These are phyloP conservation scores for Phytophthora sojae DNA, from an alignment of 352 stramenopile species.

Conservation along the genomic window DNA sequence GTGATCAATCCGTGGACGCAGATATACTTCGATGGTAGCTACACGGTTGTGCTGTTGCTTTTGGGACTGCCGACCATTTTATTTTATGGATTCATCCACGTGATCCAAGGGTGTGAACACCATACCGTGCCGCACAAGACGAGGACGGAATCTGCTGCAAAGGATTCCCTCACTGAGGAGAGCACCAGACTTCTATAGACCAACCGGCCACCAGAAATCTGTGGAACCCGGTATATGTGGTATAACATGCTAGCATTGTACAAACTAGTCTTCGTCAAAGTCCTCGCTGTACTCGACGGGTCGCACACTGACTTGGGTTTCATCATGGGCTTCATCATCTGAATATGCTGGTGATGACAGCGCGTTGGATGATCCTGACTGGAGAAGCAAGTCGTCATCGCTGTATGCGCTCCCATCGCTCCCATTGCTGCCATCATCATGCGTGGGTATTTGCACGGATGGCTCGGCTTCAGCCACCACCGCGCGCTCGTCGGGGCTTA, in stretches of 20 bases:
- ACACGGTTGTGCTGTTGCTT: conserved; percentile 61
- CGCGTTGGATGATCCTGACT: conserved; percentile 26
- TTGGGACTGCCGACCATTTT: conserved; percentile 61
- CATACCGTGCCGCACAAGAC: conserved; percentile 52
- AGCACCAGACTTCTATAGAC: conserved; percentile 56
- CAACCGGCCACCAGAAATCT: not conserved
- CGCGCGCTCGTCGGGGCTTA: not conserved
- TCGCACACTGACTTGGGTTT: conserved; percentile 7
- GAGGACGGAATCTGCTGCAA: conserved; percentile 21
- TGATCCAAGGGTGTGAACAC: conserved; percentile 70
- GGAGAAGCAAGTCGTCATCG: conserved; percentile 26
- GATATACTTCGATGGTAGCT: conserved; percentile 71
- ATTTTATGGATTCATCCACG: conserved; percentile 73
- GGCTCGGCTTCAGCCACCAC: not conserved
- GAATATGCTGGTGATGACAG: conserved; percentile 26
- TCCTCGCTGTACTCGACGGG: conserved; percentile 65
- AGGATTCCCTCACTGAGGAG: conserved; percentile 31
- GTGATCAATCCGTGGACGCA: conserved; percentile 80
- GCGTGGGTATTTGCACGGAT: not conserved
- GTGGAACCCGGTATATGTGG: not conserved
- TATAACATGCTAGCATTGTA: not conserved
- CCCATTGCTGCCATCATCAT: not conserved
- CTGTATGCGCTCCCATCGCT: conserved; percentile 29
- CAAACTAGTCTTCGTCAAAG: conserved; percentile 46
- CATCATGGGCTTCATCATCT: conserved; percentile 6